A percentile compares a stretch with the other conserved stretches of the same genome.
phyloP scores from a whole-genome alignment of 208 protist genomes.

The Leptomonas pyrrhocoris region DNA sequence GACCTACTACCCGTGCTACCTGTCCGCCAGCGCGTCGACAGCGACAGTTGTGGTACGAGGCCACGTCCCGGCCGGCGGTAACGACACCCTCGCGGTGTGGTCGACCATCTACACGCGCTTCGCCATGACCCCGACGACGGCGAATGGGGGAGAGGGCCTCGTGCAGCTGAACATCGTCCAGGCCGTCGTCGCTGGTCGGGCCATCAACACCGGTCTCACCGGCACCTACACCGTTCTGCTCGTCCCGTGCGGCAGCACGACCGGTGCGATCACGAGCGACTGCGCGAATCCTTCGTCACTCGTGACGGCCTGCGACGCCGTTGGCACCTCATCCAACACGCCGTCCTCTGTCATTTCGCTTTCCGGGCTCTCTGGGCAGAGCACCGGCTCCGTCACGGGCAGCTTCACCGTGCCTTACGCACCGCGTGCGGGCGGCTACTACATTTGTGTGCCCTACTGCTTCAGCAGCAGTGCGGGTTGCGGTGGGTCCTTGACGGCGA shows the following conservation, averaged over 20 bases:
- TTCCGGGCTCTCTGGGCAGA: conserved; percentile 34
- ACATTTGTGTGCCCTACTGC: conserved; percentile 88
- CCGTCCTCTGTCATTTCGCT: conserved; percentile 28
- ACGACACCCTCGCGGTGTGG: conserved; percentile 58
- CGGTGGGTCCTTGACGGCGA: conserved; percentile 35
- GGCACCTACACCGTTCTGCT: conserved; percentile 71
- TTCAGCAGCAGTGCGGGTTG: conserved; percentile 28
- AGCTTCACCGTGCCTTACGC: conserved; percentile 71
- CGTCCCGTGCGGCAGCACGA: conserved; percentile 47
- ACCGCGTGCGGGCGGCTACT: conserved; percentile 56
- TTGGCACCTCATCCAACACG: conserved; percentile 19
- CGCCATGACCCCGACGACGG: conserved; percentile 37
- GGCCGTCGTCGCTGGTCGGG: conserved; percentile 30
- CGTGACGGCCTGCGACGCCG: conserved; percentile 42
- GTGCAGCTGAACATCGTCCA: conserved; percentile 58
- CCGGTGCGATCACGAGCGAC: conserved; percentile 24
- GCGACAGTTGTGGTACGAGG: conserved; percentile 49
- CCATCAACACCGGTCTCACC: conserved; percentile 63
- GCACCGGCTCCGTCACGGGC: conserved; percentile 38
- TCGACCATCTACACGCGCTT: conserved; percentile 68
- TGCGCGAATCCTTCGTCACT: conserved; percentile 52
- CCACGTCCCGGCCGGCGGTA: conserved; percentile 6
- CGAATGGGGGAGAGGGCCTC: conserved; percentile 58
- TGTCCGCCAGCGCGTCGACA: conserved; percentile 32
- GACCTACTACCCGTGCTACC: conserved; percentile 81